These are phyloP conservation scores for Venturia oleaginea DNA, from an alignment of 2,329 filamentous ascomycete genomes.

Conservation along the genomic window DNA sequence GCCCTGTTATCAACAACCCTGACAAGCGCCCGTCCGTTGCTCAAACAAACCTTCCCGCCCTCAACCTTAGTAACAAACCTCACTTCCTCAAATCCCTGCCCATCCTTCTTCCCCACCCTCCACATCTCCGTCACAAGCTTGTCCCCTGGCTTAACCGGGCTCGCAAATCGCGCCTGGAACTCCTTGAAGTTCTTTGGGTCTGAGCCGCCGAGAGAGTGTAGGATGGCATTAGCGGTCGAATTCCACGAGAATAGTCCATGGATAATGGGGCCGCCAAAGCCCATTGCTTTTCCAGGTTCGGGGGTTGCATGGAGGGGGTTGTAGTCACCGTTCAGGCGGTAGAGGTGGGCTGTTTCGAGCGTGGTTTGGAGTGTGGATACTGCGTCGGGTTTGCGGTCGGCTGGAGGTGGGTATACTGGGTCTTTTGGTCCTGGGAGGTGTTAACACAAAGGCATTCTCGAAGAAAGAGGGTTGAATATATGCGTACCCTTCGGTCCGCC, in stretches of 20 bases:
- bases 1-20: conserved; percentile 46
- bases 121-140: conserved; percentile 75
- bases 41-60: conserved; percentile 75
- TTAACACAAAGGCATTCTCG: neutral
- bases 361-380: conserved; percentile 63
- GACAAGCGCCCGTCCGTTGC: conserved; percentile 75
- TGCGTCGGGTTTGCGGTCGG: conserved; percentile 61
- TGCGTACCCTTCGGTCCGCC: conserved; percentile 72
- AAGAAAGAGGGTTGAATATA: neutral
- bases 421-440: conserved; percentile 50
- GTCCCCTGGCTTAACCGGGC: conserved; percentile 74
- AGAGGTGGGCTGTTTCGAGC: conserved; percentile 52
- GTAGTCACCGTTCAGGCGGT: conserved; percentile 81
- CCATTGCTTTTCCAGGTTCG: conserved; percentile 79
- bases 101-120: conserved; percentile 59
- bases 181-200: conserved; percentile 76
- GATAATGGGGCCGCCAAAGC: conserved; percentile 81
- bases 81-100: conserved; percentile 64
- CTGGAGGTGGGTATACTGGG: conserved; percentile 67
- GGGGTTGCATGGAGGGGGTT: conserved; percentile 86
- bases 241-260: conserved; percentile 89
- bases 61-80: conserved; percentile 71
- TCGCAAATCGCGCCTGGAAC: conserved; percentile 82
- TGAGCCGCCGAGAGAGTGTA: conserved; percentile 64
- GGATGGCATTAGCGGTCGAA: conserved; percentile 60